A percentile compares a stretch with the other conserved stretches of the same genome.
Evolutionary conservation across 1,284 basidiomycete genomes (phyloP).

Genomic region (Ceratobasidium theobromae): DNA sequence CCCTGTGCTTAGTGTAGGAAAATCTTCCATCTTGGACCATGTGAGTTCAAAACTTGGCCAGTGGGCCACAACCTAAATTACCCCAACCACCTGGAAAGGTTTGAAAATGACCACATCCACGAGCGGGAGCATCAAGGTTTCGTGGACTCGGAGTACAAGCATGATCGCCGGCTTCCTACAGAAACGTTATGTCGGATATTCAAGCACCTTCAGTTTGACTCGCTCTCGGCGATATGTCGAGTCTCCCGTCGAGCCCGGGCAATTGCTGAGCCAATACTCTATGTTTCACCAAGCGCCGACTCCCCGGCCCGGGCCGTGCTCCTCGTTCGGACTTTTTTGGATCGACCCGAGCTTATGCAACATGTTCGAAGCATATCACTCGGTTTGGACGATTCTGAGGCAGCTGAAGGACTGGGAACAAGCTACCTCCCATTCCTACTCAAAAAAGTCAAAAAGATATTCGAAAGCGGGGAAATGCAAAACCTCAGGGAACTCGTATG

Average conservation of each 20-base stretch:
- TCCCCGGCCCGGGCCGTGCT: not conserved
- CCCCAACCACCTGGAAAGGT: slow-evolving; percentile 16
- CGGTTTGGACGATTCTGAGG: not conserved
- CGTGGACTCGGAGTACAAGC: too few relatives aligned
- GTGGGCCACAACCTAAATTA: slow-evolving; percentile 7
- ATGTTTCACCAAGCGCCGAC: not conserved
- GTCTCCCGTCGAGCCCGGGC: slow-evolving; percentile 1
- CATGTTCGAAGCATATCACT: not conserved
- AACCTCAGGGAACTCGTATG: not conserved
- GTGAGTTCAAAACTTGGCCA: slow-evolving; percentile 22
- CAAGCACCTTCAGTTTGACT: not conserved
- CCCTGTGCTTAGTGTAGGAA: not conserved
- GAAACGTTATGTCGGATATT: slow-evolving; percentile 26
- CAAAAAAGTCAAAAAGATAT: not conserved
- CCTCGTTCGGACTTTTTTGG: slow-evolving; percentile 2
- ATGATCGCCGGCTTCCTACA: slow-evolving; percentile 10
- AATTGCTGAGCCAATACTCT: slow-evolving; percentile 24
- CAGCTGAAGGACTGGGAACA: not conserved
- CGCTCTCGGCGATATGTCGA: slow-evolving; percentile 1
- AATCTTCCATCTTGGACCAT: slow-evolving; percentile 18
- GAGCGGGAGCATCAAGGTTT: too few relatives aligned
- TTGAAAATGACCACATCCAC: not conserved
- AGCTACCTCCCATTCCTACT: not conserved
- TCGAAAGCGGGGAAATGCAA: not conserved
- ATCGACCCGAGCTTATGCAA: not conserved